Base-by-base conservation (phyloP, 2,329 filamentous ascomycete genomes). In the Fusarium buxicola region DNA sequence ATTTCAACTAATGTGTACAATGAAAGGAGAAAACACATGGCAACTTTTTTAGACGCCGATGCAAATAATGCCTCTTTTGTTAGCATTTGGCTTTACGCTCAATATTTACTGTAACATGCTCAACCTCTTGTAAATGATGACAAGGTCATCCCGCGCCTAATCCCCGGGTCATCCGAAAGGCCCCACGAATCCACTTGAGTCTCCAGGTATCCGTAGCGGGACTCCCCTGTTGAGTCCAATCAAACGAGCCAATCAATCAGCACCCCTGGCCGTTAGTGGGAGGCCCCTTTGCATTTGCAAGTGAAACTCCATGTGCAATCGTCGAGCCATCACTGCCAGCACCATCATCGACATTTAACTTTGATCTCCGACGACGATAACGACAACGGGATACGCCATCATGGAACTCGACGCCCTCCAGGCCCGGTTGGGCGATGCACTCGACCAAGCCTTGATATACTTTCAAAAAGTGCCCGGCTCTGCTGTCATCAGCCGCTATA, bases 391-490 rank as follows among this genome's bases (percentile, higher is more conserved):
- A 39, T 15, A 16, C 18, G 25, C 38, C 10, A 32, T 21, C 6
- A 90, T 90, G 88, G 88, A 90, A 71, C 78, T 89, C 52, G 84
- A 88, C 71, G 83, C 87, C 71, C 80, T 86, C 30, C 86, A 89
- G 71, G 77, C 63, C 53, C 73, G 71, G 48, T 80, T 86, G 66
- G 69, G 86, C 61, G 78, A 82, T 56, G 75, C 80, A 55, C 83
- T 83, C 65, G 77, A 86, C 40, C 78, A 83, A 60, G 80, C 84
- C 21, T 81, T 82, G 49, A 80, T 86, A 57, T 84, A 89, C 55
- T 96, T 99, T 75, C 94, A 97, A 72, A 92, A 91, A 73, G 86
- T 99, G 34, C 96, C 95, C 27, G 95, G 95, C 48, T 98, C 94
- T 27, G 92, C 94, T 36, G 97, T 99, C 69, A 84, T 98, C 72